Base-by-base conservation (phyloP, 2,329 filamentous ascomycete genomes). In the Magnaporthiopsis rhizophila region DNA sequence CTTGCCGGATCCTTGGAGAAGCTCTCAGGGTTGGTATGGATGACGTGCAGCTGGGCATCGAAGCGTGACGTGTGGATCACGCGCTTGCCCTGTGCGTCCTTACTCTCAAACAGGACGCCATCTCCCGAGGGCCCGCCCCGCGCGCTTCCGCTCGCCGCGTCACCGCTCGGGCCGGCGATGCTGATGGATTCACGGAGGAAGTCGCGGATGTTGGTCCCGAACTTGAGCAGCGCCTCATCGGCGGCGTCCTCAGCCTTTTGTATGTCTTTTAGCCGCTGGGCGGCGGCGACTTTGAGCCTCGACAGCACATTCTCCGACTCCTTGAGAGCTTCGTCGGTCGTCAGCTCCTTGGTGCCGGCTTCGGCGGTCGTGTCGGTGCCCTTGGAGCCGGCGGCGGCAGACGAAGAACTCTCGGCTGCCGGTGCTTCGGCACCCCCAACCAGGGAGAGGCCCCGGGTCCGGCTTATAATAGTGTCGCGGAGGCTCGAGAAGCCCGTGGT, bases 1-100 rank as follows among this genome's bases (percentile, higher is more conserved):
- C 88, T 88, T 9, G 84, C 82, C 0, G 93, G 92, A 71, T 98
- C 92, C 72, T 90, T 89, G 64, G 86, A 85, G 76, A 98, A 96
- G 70, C 88, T 91, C 67, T 95, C 89, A 56, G 88, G 76, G 26
- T 87, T 90, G 5, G 91, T 93, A 75, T 99, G 95, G 66, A 99
- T 93, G 45, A 96, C 92, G 73, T 99, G 94, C 67, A 99, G 80
- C 76, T 98, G 95, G 0, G 95, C 95, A 72, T 99, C 95, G 73
- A 97, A 94, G 66, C 95, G 85, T 62, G 92, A 97, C 1, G 92
- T 91, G 74, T 99, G 95, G 68, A 98, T 96, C 21, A 98, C 92
- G 64, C 95, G 85, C 81, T 95, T 97, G 32, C 93, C 94, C 62
- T 87, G 85, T 6, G 90, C 87, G 75, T 97, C 94, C 74, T 94